These are phyloP conservation scores for Coemansia sp. DNA, from an alignment of 192 early-diverging fungal genomes.

Conservation along the genomic window DNA sequence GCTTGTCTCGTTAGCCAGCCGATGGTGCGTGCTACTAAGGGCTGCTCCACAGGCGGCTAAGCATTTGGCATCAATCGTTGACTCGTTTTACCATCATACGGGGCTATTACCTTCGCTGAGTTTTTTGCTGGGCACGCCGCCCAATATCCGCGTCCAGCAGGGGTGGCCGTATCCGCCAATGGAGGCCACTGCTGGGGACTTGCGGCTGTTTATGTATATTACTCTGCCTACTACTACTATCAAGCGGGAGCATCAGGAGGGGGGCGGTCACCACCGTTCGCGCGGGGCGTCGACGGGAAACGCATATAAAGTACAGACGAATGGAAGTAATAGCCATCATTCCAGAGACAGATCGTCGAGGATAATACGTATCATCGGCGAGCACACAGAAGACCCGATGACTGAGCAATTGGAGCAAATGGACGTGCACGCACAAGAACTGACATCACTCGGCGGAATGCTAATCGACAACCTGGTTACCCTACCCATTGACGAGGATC, in stretches of 20 bases:
- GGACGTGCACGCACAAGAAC: constrained; percentile 15
- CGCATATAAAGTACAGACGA: not conserved
- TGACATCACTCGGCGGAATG: constrained; percentile 25
- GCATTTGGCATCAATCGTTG: constrained; percentile 21
- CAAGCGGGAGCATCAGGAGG: not conserved
- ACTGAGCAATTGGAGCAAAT: constrained; percentile 13
- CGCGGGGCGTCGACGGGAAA: not conserved
- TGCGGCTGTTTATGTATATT: not conserved
- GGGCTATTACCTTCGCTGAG: constrained; percentile 6
- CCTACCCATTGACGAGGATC: constrained; percentile 22
- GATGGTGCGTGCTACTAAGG: constrained; percentile 23
- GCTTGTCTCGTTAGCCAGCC: constrained; percentile 12
- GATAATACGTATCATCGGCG: too few relatives aligned
- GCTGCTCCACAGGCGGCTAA: not conserved
- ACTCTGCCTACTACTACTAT: not conserved
- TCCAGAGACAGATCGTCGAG: too few relatives aligned
- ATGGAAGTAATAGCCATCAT: not conserved
- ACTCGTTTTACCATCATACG: constrained; percentile 13
- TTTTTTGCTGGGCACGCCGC: constrained; percentile 14
- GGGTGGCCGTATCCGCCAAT: constrained; percentile 24
- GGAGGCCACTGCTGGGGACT: not conserved
- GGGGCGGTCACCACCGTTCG: not conserved
- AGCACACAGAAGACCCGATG: too few relatives aligned
- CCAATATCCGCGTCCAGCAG: constrained; percentile 1
- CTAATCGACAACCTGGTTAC: constrained; percentile 28